Percentiles rank a stretch among this genome's conserved stretches.
Conservation (phyloP, 169 alveolate species). For the Toxoplasma gondii region DNA sequence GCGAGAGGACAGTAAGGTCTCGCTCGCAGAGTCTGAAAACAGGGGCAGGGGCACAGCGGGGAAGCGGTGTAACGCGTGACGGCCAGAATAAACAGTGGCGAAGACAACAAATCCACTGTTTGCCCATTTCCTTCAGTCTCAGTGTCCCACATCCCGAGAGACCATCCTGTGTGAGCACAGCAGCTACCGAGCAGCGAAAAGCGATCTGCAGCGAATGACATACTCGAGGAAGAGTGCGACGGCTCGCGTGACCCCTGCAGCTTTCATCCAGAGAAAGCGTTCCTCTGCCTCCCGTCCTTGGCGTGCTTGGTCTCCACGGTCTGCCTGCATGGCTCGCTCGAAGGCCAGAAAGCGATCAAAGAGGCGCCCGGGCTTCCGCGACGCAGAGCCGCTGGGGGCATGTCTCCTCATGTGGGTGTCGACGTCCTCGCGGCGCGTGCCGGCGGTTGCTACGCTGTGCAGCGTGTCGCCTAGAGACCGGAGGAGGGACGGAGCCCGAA, state of each 20-base stretch:
- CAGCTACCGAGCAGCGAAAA: neutral
- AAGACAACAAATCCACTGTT: too few species aligned
- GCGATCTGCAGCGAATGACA: neutral
- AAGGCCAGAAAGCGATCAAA: neutral
- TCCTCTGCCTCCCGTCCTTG: neutral
- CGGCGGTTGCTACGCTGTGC: neutral
- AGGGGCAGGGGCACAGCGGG: neutral
- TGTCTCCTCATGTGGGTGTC: neutral
- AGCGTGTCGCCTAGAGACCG: neutral
- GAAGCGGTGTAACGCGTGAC: neutral
- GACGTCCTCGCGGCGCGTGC: neutral
- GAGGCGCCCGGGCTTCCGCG: neutral
- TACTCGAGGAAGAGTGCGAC: neutral
- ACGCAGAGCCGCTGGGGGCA: neutral
- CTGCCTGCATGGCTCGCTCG: neutral
- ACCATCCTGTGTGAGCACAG: neutral
- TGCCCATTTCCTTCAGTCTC: too few species aligned
- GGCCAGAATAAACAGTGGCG: neutral
- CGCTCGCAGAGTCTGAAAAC: slow-evolving; percentile 5
- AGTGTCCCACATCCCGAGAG: too few species aligned
- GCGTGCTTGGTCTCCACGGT: neutral
- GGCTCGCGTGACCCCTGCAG: neutral
- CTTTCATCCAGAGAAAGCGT: neutral
- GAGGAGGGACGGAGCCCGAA: slow-evolving; percentile 12
- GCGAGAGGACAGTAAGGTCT: neutral